Evolutionary conservation across 2,329 filamentous ascomycete species (phyloP).

Genomic region (Zymoseptoria tritici): DNA sequence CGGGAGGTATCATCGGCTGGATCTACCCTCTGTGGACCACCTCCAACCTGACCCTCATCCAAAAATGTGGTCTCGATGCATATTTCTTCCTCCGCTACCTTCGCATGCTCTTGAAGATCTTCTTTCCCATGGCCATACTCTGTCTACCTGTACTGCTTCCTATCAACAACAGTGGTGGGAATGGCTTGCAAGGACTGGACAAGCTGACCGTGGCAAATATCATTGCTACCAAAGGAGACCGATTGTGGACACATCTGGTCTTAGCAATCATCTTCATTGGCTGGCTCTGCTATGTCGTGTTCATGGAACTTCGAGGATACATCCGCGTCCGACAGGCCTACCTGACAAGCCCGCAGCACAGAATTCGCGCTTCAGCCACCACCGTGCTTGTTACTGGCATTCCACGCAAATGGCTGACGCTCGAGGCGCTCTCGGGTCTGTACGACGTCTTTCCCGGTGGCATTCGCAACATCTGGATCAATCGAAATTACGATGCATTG

Average conservation of each 20-base stretch:
- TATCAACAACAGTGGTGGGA: conserved; percentile 66
- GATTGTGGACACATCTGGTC: conserved; percentile 75
- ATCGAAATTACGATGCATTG: conserved; percentile 76
- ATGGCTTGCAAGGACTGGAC: conserved; percentile 59
- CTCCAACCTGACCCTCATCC: conserved; percentile 77
- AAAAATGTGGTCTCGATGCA: conserved; percentile 90
- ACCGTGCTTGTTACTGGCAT: conserved; percentile 91
- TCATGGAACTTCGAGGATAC: conserved; percentile 76
- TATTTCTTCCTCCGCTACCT: conserved; percentile 96
- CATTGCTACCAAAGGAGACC: conserved; percentile 53
- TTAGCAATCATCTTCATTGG: conserved; percentile 69
- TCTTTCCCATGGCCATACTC: conserved; percentile 69
- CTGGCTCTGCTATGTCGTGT: conserved; percentile 84
- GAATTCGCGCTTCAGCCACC: conserved; percentile 85
- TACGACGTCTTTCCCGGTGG: conserved; percentile 97
- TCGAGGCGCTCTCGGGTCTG: conserved; percentile 70
- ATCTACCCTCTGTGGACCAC: conserved; percentile 54
- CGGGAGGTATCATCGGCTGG: conserved; percentile 49
- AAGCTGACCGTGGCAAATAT: conserved; percentile 84
- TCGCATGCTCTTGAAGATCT: conserved; percentile 80
- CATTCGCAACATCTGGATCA: conserved; percentile 93
- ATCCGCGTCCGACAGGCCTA: conserved; percentile 92
- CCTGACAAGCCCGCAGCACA: conserved; percentile 88
- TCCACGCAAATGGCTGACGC: conserved; percentile 79
- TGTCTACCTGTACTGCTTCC: conserved; percentile 82